phyloP scores from a whole-genome alignment of 768 basidiomycete genomes.

The Lanmaoa pseudosensibilis region DNA sequence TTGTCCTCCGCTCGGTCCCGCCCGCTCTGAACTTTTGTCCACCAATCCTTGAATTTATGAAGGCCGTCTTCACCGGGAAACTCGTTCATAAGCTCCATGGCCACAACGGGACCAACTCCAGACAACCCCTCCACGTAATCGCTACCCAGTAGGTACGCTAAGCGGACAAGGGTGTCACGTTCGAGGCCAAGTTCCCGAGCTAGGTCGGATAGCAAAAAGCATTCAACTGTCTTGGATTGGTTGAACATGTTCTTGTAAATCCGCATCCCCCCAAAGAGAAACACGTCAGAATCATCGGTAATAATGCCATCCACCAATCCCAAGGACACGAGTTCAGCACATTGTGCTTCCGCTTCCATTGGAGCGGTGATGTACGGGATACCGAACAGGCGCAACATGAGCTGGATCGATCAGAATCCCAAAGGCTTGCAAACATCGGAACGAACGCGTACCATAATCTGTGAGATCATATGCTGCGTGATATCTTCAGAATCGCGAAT shows the following conservation, averaged over 20 bases:
- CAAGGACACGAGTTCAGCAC: constrained; percentile 83
- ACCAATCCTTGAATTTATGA: constrained; percentile 90
- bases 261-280: constrained; percentile 93
- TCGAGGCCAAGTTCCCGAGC: constrained; percentile 85
- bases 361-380: constrained; percentile 98
- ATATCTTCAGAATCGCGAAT: constrained; percentile 95
- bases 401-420: constrained; percentile 42
- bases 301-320: constrained; percentile 95
- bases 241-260: constrained; percentile 99
- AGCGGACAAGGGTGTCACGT: constrained; percentile 78
- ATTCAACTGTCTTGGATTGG: constrained; percentile 97
- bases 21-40: constrained; percentile 88
- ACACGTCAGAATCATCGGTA: constrained; percentile 98
- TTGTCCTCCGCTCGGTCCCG: constrained; percentile 77
- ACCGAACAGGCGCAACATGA: constrained; percentile 89
- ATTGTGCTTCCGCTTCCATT: constrained; percentile 99
- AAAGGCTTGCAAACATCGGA: constrained; percentile 1
- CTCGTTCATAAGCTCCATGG: constrained; percentile 92
- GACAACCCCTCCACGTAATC: constrained; percentile 94
- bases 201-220: constrained; percentile 84
- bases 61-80: constrained; percentile 87
- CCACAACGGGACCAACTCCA: constrained; percentile 93
- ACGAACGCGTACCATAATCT: constrained; percentile 58
- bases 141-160: constrained; percentile 94
- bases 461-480: constrained; percentile 91